phyloP scores from a whole-genome alignment of 352 stramenopile genomes.

The Blastocystis hominis region DNA sequence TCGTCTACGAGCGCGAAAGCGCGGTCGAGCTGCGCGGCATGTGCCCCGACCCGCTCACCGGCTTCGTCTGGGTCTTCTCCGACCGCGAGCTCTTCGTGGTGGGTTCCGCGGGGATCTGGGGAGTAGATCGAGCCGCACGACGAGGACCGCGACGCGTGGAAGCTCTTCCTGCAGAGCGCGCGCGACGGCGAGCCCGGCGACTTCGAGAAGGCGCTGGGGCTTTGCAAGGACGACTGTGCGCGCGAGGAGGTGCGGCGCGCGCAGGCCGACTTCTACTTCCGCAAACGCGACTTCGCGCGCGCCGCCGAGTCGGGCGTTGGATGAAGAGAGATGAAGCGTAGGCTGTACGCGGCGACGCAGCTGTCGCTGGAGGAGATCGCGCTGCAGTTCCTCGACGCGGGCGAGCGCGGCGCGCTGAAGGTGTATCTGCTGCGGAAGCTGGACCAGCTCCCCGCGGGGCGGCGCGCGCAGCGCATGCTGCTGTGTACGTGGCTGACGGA shows the following conservation, averaged over 20 bases:
- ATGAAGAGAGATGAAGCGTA: not conserved
- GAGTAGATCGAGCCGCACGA: constrained; percentile 67
- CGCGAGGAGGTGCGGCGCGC: constrained; percentile 75
- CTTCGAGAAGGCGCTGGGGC: constrained; percentile 75
- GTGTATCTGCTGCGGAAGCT: constrained; percentile 79
- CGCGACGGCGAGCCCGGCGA: constrained; percentile 65
- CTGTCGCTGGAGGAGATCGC: constrained; percentile 79
- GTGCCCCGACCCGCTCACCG: not conserved
- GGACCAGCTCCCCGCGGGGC: constrained; percentile 68
- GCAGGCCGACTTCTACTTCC: constrained; percentile 79
- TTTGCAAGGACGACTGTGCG: constrained; percentile 73
- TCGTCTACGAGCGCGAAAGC: constrained; percentile 74
- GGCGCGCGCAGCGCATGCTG: constrained; percentile 81
- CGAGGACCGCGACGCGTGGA: constrained; percentile 81
- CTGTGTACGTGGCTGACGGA: constrained; percentile 83
- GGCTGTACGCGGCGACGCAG: constrained; percentile 73
- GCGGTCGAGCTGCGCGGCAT: constrained; percentile 63
- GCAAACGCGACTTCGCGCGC: constrained; percentile 72
- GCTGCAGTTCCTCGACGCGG: constrained; percentile 78
- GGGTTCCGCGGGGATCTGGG: constrained; percentile 65
- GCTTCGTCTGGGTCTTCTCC: constrained; percentile 50
- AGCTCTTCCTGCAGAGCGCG: constrained; percentile 78
- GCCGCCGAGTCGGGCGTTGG: constrained; percentile 67
- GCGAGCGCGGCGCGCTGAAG: constrained; percentile 71
- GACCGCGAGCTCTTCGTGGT: constrained; percentile 51